These are phyloP conservation scores for Acorus gramineus DNA, from an alignment of 106 monocot genomes.

Conservation along the genomic window DNA sequence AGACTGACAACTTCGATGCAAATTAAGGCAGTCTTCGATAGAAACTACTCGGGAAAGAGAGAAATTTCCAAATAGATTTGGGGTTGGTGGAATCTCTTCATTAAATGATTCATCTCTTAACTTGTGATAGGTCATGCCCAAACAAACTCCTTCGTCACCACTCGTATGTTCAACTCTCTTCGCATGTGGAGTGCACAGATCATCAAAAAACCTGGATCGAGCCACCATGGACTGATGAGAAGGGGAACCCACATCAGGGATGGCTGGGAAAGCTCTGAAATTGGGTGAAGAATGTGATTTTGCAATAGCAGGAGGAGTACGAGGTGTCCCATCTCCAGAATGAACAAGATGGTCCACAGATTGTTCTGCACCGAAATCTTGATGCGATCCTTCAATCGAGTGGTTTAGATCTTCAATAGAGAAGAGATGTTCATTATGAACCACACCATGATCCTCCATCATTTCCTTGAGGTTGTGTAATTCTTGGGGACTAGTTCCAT, in stretches of 20 bases:
- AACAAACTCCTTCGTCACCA: background rate
- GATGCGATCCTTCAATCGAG: slow-evolving; percentile 11
- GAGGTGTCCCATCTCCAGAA: slow-evolving; percentile 6
- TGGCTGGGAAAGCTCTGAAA: slow-evolving; percentile 2
- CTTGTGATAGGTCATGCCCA: too few species aligned
- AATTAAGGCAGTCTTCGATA: too few species aligned
- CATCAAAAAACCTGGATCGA: slow-evolving; percentile 27
- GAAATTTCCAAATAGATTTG: too few species aligned
- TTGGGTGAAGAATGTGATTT: slow-evolving; percentile 32
- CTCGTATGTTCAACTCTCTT: slow-evolving; percentile 1
- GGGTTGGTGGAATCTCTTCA: too few species aligned
- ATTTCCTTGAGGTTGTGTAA: slow-evolving; percentile 9
- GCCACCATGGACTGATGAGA: background rate
- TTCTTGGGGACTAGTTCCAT: slow-evolving; percentile 10
- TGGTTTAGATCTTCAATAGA: slow-evolving; percentile 20
- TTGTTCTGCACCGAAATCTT: slow-evolving; percentile 5
- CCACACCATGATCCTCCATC: background rate
- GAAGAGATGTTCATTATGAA: slow-evolving; percentile 19
- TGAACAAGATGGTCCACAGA: slow-evolving; percentile 8
- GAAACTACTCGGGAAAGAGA: too few species aligned
- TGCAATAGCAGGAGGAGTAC: slow-evolving; percentile 3
- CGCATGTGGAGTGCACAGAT: slow-evolving; percentile 11
- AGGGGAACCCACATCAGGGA: slow-evolving; percentile 4
- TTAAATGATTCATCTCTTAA: too few species aligned
- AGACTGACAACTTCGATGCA: too few species aligned